phyloP scores from a whole-genome alignment of 2,329 filamentous ascomycete species.

The Aspergillus sp. region DNA sequence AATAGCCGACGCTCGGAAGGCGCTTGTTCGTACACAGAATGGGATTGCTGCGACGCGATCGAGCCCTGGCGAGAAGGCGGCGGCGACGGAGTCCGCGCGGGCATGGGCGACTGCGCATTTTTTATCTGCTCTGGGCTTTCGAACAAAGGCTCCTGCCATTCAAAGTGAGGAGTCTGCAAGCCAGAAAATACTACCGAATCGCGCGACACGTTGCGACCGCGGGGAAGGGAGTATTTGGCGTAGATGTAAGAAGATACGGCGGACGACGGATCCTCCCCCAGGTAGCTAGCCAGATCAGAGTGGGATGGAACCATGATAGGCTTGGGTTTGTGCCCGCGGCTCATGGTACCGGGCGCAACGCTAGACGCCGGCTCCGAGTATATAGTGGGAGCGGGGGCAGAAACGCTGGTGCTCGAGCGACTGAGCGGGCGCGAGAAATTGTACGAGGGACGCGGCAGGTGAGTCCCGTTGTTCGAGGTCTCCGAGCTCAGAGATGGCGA shows the following conservation, averaged over 20 bases:
- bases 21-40: conserved; percentile 29
- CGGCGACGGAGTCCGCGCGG: conserved; percentile 34
- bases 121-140: conserved; percentile 38
- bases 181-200: conserved; percentile 62
- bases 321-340: conserved; percentile 28
- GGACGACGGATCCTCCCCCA: conserved; percentile 34
- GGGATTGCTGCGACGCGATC: conserved; percentile 26
- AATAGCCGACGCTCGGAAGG: conserved; percentile 17
- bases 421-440: conserved; percentile 95
- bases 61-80: conserved; percentile 20
- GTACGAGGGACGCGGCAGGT: conserved; percentile 71
- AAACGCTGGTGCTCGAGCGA: conserved; percentile 44
- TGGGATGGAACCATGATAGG: conserved; percentile 34
- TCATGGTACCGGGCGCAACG: conserved; percentile 22
- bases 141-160: conserved; percentile 62
- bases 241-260: conserved; percentile 77
- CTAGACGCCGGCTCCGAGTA: conserved; percentile 36
- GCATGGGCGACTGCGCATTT: conserved; percentile 22
- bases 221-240: conserved; percentile 77
- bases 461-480: conserved; percentile 61
- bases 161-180: conserved; percentile 55
- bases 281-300: conserved; percentile 20
- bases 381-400: conserved; percentile 30
- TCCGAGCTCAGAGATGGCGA: conserved; percentile 87
- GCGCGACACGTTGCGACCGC: conserved; percentile 76